phyloP scores from a whole-genome alignment of 192 early-diverging fungal genomes.

The Podila epigama region DNA sequence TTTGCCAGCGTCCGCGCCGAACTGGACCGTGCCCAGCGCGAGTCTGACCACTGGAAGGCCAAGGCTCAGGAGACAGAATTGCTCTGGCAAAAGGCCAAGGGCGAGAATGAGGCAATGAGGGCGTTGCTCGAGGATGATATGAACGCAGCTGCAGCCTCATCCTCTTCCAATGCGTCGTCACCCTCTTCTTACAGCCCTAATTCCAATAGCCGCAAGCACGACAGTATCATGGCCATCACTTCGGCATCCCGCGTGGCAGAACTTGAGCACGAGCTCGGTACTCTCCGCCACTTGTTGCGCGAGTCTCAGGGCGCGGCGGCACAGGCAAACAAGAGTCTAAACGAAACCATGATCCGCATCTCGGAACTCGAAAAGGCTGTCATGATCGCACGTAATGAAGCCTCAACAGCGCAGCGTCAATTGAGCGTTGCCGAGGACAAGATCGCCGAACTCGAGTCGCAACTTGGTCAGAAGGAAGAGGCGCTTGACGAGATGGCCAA shows the following conservation, averaged over 20 bases:
- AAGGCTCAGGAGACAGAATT: slow-evolving; percentile 53
- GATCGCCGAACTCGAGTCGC: slow-evolving; percentile 39
- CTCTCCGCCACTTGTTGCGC: slow-evolving; percentile 35
- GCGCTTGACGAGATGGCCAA: slow-evolving; percentile 50
- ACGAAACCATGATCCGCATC: slow-evolving; percentile 52
- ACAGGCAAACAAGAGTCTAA: slow-evolving; percentile 47
- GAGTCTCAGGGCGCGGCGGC: slow-evolving; percentile 43
- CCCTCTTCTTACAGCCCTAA: slow-evolving; percentile 44
- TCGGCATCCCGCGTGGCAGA: slow-evolving; percentile 40
- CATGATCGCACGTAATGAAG: slow-evolving; percentile 54
- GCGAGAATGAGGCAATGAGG: slow-evolving; percentile 51
- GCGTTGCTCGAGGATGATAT: slow-evolving; percentile 53
- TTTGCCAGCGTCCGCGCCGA: slow-evolving; percentile 49
- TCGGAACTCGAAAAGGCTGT: slow-evolving; percentile 55
- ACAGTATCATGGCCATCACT: slow-evolving; percentile 48
- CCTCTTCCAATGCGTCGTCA: too few species aligned
- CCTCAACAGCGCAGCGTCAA: slow-evolving; percentile 41
- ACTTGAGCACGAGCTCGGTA: slow-evolving; percentile 51
- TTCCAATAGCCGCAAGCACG: slow-evolving; percentile 28
- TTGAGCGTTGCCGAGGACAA: slow-evolving; percentile 53
- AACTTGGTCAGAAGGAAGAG: slow-evolving; percentile 53
- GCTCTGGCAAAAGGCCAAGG: slow-evolving; percentile 52
- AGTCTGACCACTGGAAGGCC: slow-evolving; percentile 49
- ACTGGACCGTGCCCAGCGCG: slow-evolving; percentile 53
- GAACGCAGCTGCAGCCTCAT: slow-evolving; percentile 14